Conservation (phyloP, 805 yeast genomes). For the Candida loeiensis region DNA sequence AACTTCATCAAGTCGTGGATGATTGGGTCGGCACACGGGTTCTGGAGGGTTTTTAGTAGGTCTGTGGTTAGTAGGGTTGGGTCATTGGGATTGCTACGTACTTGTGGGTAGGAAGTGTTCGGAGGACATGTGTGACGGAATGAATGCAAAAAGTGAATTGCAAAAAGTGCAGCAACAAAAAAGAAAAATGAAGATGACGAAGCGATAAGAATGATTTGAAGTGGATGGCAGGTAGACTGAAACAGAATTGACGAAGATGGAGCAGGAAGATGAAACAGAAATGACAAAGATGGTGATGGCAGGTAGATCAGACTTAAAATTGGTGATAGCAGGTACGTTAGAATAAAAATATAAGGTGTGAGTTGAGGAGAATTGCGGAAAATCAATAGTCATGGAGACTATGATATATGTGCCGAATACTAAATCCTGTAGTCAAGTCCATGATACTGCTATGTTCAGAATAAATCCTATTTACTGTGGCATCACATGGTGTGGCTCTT, state of each 20-base stretch:
- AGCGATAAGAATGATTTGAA: background rate
- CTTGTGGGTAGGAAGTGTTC: background rate
- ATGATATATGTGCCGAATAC: too few species aligned
- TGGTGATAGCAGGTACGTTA: too few species aligned
- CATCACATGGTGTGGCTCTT: too few species aligned
- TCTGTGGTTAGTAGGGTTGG: conserved; percentile 3
- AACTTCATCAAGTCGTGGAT: conserved; percentile 30
- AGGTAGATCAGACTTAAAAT: too few species aligned
- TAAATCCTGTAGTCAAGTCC: too few species aligned
- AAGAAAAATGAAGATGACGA: background rate
- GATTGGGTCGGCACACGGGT: conserved; percentile 26
- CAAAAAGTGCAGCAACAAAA: background rate
- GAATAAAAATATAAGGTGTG: too few species aligned
- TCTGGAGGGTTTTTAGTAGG: conserved; percentile 2
- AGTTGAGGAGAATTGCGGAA: too few species aligned
- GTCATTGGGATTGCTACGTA: background rate
- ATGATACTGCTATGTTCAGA: too few species aligned
- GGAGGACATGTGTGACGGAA: background rate
- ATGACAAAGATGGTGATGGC: background rate
- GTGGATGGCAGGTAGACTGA: background rate
- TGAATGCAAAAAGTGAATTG: background rate
- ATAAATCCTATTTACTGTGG: too few species aligned
- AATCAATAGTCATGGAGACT: too few species aligned
- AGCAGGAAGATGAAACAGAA: background rate
- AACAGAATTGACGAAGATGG: background rate